Percentiles rank a stretch among this genome's conserved stretches.
phyloP scores from a whole-genome alignment of 805 yeast genomes.

The Priceomyces castillae region DNA sequence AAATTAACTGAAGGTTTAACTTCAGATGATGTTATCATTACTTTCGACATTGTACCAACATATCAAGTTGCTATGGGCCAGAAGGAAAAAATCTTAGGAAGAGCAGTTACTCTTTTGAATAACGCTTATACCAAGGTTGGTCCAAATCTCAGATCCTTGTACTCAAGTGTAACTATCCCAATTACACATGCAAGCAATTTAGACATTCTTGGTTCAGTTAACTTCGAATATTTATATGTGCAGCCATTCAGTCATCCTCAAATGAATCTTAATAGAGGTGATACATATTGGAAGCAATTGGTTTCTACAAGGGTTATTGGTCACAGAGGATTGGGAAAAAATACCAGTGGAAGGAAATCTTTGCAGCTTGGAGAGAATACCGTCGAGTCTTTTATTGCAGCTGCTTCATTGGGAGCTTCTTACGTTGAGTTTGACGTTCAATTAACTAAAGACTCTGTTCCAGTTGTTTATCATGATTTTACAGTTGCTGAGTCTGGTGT shows the following conservation, averaged over 20 bases:
- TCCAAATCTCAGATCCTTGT: slow-evolving; percentile 59
- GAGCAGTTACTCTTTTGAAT: slow-evolving; percentile 76
- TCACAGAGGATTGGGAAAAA: slow-evolving; percentile 93
- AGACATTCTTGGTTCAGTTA: slow-evolving; percentile 72
- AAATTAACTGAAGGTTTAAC: slow-evolving; percentile 47
- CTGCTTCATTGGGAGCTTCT: slow-evolving; percentile 93
- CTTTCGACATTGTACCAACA: slow-evolving; percentile 88
- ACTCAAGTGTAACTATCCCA: slow-evolving; percentile 67
- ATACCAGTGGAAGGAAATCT: slow-evolving; percentile 65
- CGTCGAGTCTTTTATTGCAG: slow-evolving; percentile 90
- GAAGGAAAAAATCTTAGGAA: slow-evolving; percentile 51
- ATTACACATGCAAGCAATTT: slow-evolving; percentile 68
- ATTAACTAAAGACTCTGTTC: slow-evolving; percentile 83
- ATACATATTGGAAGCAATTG: slow-evolving; percentile 88
- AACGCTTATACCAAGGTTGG: slow-evolving; percentile 68
- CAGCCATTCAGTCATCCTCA: slow-evolving; percentile 70
- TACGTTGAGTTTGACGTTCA: slow-evolving; percentile 97
- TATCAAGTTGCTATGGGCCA: slow-evolving; percentile 49
- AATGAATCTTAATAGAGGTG: slow-evolving; percentile 62
- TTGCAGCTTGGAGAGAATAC: slow-evolving; percentile 95
- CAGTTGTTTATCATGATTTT: slow-evolving; percentile 94
- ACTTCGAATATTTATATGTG: slow-evolving; percentile 71
- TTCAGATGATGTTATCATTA: slow-evolving; percentile 54
- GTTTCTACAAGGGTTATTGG: slow-evolving; percentile 91
- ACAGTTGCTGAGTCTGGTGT: slow-evolving; percentile 93